phyloP scores from a whole-genome alignment of 2,329 filamentous ascomycete species.

The Nigrospora oryzae region DNA sequence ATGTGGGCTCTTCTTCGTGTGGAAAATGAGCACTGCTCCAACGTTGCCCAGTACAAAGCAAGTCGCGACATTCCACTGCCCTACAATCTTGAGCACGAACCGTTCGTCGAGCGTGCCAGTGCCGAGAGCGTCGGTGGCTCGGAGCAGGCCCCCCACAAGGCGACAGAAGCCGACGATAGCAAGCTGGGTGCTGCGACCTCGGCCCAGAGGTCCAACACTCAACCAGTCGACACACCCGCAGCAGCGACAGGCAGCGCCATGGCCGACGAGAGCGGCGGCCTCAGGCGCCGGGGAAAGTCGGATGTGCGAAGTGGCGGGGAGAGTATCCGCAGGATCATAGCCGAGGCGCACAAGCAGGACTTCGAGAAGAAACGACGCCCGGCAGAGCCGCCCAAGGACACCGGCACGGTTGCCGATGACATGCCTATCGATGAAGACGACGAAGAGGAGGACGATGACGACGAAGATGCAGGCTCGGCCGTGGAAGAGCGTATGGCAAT shows the following conservation, averaged over 20 bases:
- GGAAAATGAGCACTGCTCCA: constrained; percentile 94
- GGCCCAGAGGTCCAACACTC: no score
- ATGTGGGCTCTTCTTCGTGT: constrained; percentile 92
- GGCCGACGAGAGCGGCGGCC: constrained; percentile 11
- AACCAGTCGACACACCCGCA: no score
- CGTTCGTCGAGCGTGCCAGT: constrained; percentile 33
- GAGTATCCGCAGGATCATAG: constrained; percentile 56
- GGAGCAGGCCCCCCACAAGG: not conserved
- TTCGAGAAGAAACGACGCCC: constrained; percentile 68
- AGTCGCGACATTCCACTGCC: constrained; percentile 81
- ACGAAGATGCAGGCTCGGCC: constrained; percentile 18
- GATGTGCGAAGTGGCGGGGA: constrained; percentile 14
- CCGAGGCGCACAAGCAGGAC: constrained; percentile 80
- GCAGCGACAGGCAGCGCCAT: constrained; percentile 1
- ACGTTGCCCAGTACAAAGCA: constrained; percentile 84
- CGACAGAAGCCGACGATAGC: no score
- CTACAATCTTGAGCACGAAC: constrained; percentile 50
- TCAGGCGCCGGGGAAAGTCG: constrained; percentile 12
- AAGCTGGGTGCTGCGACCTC: no score
- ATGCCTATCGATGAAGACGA: constrained; percentile 19
- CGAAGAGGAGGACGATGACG: constrained; percentile 23
- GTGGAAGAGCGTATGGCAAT: constrained; percentile 15
- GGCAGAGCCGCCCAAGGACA: constrained; percentile 19
- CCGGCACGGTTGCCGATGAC: constrained; percentile 24
- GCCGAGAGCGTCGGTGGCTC: constrained; percentile 15